phyloP scores from a whole-genome alignment of 257 asterid species.

The Capsicum baccatum region DNA sequence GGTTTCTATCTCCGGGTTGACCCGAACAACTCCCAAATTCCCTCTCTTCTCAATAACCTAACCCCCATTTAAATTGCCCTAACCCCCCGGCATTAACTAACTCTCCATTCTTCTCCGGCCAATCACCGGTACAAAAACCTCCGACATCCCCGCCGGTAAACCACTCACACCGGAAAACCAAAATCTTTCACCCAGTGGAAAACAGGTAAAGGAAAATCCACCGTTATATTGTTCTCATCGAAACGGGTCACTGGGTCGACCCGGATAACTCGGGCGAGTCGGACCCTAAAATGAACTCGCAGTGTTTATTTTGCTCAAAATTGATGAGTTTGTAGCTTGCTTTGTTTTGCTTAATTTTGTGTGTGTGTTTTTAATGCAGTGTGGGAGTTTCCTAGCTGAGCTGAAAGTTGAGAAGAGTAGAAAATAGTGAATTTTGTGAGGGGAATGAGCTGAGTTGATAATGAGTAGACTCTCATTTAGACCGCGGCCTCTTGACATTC shows the following conservation, averaged over 20 bases:
- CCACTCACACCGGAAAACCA: background rate
- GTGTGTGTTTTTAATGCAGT: background rate
- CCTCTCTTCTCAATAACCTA: background rate
- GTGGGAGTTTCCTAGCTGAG: slow-evolving; percentile 38
- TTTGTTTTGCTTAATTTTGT: background rate
- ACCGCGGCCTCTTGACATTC: slow-evolving; percentile 98
- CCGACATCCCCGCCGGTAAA: background rate
- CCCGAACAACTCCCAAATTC: slow-evolving; percentile 4
- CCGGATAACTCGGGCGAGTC: background rate
- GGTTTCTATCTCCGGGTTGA: background rate
- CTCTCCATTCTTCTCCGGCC: background rate
- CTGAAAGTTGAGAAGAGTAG: slow-evolving; percentile 28
- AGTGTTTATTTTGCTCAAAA: background rate
- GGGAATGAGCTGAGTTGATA: slow-evolving; percentile 58
- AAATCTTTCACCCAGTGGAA: background rate
- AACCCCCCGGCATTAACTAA: background rate
- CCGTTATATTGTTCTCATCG: background rate
- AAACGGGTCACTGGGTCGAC: background rate
- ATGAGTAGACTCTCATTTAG: slow-evolving; percentile 98
- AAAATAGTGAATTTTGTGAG: slow-evolving; percentile 26
- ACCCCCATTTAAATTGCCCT: slow-evolving; percentile 5
- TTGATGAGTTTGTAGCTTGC: background rate
- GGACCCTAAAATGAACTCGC: background rate
- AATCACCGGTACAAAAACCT: background rate
- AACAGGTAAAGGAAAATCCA: background rate